Base-by-base conservation (phyloP, 768 basidiomycete species). In the Roridomyces roridus region DNA sequence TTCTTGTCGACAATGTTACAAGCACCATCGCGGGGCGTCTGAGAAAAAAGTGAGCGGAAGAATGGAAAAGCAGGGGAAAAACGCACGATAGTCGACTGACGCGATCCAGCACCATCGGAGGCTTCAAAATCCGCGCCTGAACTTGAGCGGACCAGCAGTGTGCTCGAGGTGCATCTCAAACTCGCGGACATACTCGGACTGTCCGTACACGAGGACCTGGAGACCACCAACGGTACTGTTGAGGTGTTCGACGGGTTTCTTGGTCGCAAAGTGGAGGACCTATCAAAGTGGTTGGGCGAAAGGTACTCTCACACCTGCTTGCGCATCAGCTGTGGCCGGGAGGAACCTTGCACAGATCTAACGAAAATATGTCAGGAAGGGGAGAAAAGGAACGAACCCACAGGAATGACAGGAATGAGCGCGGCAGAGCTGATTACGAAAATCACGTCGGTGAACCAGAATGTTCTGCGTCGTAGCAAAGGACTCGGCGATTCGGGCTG, bases 1-100 rank as follows among this genome's bases (percentile, higher is more conserved):
- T 79, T 77, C 60, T 89, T 89, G 61, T 90, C 87, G 2, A 90
- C 78, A 91, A 92, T 89, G 55, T 92, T 93, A 91, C 91, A 93
- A 0, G 84, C 72, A 12, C 91, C 91, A 8, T 34, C 31, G 31
- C 31, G 31, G 31, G 31, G 31, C 31, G 31, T 34, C 31, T 34
- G 31, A 10, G 7, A 8, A 3, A 8, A 34, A 8, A 15, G n/a
- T n/a, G 15, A 10, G 31, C 10, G 15, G 6, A 68, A 74, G 0
- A 89, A 89, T 29, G 67, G 70, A 52, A 41, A 37, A 26, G 45
- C 36, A 53, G 21, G 39, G 20, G 49, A 31, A 20, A 48, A 2
- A 72, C 85, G 63, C 60, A 88, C 88, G 17, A 89, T 83, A 7
- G 79, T 85, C 8, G 74, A 72, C 61, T 85, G 83, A 14, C 74